phyloP scores from a whole-genome alignment of 768 basidiomycete genomes.

The Mycena albidolilacea region DNA sequence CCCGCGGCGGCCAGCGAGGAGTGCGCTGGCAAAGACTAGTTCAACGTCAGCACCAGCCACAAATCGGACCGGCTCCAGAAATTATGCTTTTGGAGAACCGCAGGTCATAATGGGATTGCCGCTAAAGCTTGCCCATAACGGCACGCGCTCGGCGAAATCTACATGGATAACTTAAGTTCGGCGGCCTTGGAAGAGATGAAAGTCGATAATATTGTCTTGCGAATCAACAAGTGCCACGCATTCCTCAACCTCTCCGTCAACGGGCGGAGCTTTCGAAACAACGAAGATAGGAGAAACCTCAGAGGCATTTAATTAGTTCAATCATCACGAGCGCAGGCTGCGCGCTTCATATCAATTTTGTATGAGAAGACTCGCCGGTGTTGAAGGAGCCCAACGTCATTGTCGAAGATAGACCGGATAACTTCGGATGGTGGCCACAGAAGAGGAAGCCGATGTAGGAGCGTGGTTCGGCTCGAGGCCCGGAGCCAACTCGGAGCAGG shows the following conservation, averaged over 20 bases:
- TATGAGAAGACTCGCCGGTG: conserved; percentile 8
- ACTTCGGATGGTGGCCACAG: conserved; percentile 10
- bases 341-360: conserved; percentile 17
- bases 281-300: conserved; percentile 14
- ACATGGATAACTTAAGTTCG: background rate
- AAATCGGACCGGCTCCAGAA: conserved; percentile 3
- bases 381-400: conserved; percentile 24
- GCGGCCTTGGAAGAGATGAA: background rate
- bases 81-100: background rate
- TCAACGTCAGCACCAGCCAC: background rate
- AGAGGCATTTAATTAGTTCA: background rate
- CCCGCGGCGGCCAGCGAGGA: background rate
- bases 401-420: conserved; percentile 13
- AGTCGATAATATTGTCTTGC: conserved; percentile 2
- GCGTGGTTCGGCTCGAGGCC: conserved; percentile 21
- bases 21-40: background rate
- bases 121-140: background rate
- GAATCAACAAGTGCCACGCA: background rate
- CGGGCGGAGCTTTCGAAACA: conserved; percentile 17
- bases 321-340: background rate
- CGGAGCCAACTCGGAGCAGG: conserved; percentile 4
- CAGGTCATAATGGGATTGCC: background rate
- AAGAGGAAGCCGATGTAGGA: conserved; percentile 19
- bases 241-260: conserved; percentile 1
- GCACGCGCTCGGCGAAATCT: conserved; percentile 9